Base-by-base conservation (phyloP, 1,284 basidiomycete species). In the Schizopora paradoxa region DNA sequence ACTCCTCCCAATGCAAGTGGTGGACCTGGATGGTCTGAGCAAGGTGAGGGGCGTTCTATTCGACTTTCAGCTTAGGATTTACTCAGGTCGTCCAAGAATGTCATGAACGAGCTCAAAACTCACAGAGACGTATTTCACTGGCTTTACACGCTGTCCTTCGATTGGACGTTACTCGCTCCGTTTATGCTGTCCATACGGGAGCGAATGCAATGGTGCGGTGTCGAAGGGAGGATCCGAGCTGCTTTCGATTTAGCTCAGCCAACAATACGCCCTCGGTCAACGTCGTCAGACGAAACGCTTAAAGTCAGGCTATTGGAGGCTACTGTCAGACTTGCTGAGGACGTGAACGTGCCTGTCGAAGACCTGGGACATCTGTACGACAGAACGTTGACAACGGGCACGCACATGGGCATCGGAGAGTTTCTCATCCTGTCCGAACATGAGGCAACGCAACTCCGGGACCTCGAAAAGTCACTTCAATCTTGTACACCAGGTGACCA, bases 101-200 rank as follows among this genome's bases (percentile, higher is more conserved):
- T 44, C 32, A 27, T 51, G 18, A 36, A 44, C 21, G 45, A 47
- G 38, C 22, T 43, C 10, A 33, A 48, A 38, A 39, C 37, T 19
- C 11, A 34, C 8, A 13, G 45, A 19, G 31, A 37, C 28, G 29
- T 33, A 5, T 51, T 47, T 25, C 41, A 44, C 31, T 51, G 49
- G 49, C 36, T 51, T n/a, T 36, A 47, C 25, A 40, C 45, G 19
- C 33, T 51, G 19, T 51, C 49, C 46, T 33, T 18, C 23, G 34
- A 51, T 43, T 51, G 49, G 49, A 27, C 23, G 8, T 32, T 44
- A 19, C 11, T 44, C 33, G 29, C 28, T 25, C 45, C 45, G 23
- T 47, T 43, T 27, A n/a, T 44, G 25, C 39, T 26, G 22, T 35
- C 21, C 46, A 19, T 11, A 18, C 41, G 18, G 41, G n/a, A n/a